Base-by-base conservation (phyloP, 2,329 filamentous ascomycete species). In the Xylariomycetidae sp. region DNA sequence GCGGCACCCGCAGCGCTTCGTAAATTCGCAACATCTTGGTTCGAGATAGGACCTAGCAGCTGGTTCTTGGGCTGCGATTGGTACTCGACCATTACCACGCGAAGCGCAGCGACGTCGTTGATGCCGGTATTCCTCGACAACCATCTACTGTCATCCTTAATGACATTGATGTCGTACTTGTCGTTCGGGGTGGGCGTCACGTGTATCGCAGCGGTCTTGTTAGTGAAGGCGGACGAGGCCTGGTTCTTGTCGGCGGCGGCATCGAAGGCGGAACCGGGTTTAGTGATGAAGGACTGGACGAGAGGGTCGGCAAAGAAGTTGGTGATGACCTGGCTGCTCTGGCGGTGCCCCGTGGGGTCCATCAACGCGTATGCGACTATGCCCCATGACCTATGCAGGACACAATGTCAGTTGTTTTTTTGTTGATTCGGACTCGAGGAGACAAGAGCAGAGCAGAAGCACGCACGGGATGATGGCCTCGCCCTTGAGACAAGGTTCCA, bases 121-220 rank as follows among this genome's bases (percentile, higher is more conserved):
- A 95, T 77, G 27, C 76, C 71, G 31, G 80, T 77, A 52, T 82
- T 77, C 49, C 82, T 77, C 59, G 86, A 89, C 42, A 98, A 67
- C 88, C 89, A 96, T 46, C 83, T 57, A 20, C 87, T 76, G 64
- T 96, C 89, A 29, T 77, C 75, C 63, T 94, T 95, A 56, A 96
- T 77, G 52, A 82, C 67, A 24, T 83, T 78, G 46, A 95, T 68
- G 52, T 89, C 77, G 54, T 82, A 85, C 36, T 75, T 74, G 25
- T 75, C 72, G 48, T 75, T 76, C 10, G 75, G 66, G 5, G 75
- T 75, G 13, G 83, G 78, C 2, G 85, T 77, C 30, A 88, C 76
- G 56, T 94, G 83, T 40, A 95, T 93, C 5, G 88, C 84, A 15
- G 88, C 84, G 1, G 85, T 94, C 59, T 82, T 88, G 14, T 84